These are phyloP conservation scores for Sporobolus alterniflorus DNA, from an alignment of 202 grass and related monocot species.

Conservation along the genomic window DNA sequence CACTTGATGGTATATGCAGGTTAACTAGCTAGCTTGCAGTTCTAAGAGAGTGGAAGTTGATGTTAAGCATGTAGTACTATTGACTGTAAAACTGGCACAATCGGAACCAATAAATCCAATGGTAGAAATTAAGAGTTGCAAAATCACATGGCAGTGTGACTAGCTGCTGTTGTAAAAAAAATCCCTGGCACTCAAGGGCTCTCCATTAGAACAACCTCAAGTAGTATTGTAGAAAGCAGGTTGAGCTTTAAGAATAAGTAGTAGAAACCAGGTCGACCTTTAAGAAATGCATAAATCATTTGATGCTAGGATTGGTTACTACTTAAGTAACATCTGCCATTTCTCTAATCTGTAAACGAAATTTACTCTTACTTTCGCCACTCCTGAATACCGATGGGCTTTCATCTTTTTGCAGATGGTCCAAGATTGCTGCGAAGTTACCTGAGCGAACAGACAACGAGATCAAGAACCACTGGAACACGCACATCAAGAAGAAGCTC, in stretches of 20 bases:
- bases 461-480: conserved; percentile 97
- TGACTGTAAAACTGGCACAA: neutral
- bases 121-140: neutral
- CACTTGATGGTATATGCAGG: neutral
- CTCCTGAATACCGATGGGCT: neutral
- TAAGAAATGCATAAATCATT: too few relatives aligned
- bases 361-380: neutral
- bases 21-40: neutral
- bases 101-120: conserved; percentile 5
- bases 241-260: neutral
- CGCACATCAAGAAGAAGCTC: conserved; percentile 94
- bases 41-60: neutral
- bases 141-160: neutral
- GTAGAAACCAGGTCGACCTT: too few relatives aligned
- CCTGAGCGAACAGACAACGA: conserved; percentile 89
- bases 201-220: neutral
- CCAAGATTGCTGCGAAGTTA: conserved; percentile 82
- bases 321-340: neutral
- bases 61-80: neutral
- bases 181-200: neutral
- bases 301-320: neutral
- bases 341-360: neutral
- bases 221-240: neutral
- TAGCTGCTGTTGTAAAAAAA: neutral
- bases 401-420: conserved; percentile 61